These are phyloP conservation scores for Chytriomyces sp. DNA, from an alignment of 192 early-diverging fungal genomes.

Conservation along the genomic window DNA sequence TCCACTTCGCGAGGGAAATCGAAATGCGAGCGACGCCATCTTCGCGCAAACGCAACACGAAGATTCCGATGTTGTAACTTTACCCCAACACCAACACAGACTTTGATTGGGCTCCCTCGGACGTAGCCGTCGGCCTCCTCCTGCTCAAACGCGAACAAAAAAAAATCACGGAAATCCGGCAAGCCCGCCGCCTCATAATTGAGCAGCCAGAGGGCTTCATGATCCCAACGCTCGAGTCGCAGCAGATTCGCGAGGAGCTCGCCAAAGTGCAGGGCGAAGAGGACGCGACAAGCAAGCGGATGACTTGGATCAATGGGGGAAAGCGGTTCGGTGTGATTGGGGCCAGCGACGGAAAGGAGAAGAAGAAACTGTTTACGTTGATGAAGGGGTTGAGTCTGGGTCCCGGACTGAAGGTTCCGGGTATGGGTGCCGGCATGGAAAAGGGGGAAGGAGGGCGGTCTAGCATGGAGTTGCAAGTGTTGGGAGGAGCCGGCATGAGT, in stretches of 20 bases:
- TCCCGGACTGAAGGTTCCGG: background rate
- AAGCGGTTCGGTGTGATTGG: background rate
- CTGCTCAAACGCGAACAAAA: slow-evolving; percentile 52
- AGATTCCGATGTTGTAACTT: too few species aligned
- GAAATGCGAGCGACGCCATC: too few species aligned
- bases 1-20: too few species aligned
- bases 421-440: background rate
- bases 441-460: too few species aligned
- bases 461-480: too few species aligned
- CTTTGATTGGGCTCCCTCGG: slow-evolving; percentile 53
- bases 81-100: slow-evolving; percentile 17
- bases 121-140: slow-evolving; percentile 48
- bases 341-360: background rate
- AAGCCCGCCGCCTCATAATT: slow-evolving; percentile 27
- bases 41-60: too few species aligned
- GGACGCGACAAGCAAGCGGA: slow-evolving; percentile 1
- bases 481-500: background rate
- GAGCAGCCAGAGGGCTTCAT: slow-evolving; percentile 29
- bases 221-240: slow-evolving; percentile 6
- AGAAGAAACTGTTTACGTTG: background rate
- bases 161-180: slow-evolving; percentile 34
- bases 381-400: background rate
- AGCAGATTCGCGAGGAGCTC: slow-evolving; percentile 19
- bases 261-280: slow-evolving; percentile 20
- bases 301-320: slow-evolving; percentile 12